Conservation (phyloP, 1,284 basidiomycete species). For the Trametes polyzona region DNA sequence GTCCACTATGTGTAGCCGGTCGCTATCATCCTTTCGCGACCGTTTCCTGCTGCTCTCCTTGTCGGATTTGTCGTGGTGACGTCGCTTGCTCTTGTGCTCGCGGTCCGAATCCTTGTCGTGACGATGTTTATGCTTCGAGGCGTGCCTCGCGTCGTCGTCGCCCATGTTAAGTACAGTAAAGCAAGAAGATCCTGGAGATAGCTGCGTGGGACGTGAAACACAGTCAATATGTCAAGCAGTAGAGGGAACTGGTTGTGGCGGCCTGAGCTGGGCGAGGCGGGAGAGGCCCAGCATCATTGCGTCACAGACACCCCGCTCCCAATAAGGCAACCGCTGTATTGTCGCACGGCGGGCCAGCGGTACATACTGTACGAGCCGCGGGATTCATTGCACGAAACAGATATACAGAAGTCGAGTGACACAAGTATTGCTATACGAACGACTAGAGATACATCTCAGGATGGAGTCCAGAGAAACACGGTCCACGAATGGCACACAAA, state of each 20-base stretch:
- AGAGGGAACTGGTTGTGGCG: neutral
- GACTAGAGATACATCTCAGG: constrained; percentile 6
- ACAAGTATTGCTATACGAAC: neutral
- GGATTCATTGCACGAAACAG: neutral
- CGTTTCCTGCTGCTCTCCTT: constrained; percentile 42
- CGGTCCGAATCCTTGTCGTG: constrained; percentile 42
- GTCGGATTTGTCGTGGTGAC: constrained; percentile 47
- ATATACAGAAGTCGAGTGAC: neutral
- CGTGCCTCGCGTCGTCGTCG: constrained; percentile 28
- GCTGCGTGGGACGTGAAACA: neutral
- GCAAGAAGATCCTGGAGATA: neutral
- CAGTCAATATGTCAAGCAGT: neutral
- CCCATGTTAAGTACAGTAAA: constrained; percentile 3
- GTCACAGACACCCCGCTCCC: constrained; percentile 7
- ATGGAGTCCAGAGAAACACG: neutral
- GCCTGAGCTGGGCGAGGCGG: neutral
- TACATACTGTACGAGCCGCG: neutral
- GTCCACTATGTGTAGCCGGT: constrained; percentile 55
- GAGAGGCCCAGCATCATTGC: neutral
- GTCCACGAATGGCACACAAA: neutral
- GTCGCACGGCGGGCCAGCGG: neutral
- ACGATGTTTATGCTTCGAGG: constrained; percentile 42
- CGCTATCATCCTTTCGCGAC: constrained; percentile 24
- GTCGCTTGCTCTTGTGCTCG: constrained; percentile 53
- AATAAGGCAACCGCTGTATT: neutral